Conservation (phyloP, 2,329 filamentous ascomycete genomes). For the Cytospora leucostoma region DNA sequence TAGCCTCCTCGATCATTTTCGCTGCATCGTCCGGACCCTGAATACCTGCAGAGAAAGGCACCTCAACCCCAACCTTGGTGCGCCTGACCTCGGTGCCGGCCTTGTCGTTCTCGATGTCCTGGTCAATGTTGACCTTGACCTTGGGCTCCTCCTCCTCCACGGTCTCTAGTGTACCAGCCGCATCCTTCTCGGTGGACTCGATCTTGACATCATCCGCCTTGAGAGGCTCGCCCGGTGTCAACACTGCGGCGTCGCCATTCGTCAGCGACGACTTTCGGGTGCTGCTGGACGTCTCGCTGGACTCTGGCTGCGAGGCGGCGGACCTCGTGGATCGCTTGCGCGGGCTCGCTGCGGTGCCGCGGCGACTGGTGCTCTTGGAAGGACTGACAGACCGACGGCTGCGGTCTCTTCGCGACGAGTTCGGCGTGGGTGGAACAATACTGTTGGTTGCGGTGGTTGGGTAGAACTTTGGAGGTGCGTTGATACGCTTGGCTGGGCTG, state of each 20-base stretch:
- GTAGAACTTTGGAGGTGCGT: constrained; percentile 74
- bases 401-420: constrained; percentile 49
- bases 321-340: constrained; percentile 54
- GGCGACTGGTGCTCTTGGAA: constrained; percentile 48
- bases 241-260: constrained; percentile 35
- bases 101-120: constrained; percentile 56
- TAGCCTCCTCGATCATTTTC: constrained; percentile 82
- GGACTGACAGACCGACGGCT: constrained; percentile 60
- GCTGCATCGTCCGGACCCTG: constrained; percentile 76
- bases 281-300: constrained; percentile 37
- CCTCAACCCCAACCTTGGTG: constrained; percentile 74
- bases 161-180: constrained; percentile 50
- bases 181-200: constrained; percentile 54
- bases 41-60: constrained; percentile 64
- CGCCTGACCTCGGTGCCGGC: constrained; percentile 67
- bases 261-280: constrained; percentile 33
- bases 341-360: constrained; percentile 50
- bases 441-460: constrained; percentile 43
- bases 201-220: constrained; percentile 38
- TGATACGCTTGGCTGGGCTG: constrained; percentile 74
- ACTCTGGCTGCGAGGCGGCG: constrained; percentile 43
- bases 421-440: constrained; percentile 53
- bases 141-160: constrained; percentile 59
- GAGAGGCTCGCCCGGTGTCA: constrained; percentile 21
- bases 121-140: constrained; percentile 70